Evolutionary conservation across 371 early-diverging fungal genomes (phyloP).

Genomic region (Nematocida sp.): DNA sequence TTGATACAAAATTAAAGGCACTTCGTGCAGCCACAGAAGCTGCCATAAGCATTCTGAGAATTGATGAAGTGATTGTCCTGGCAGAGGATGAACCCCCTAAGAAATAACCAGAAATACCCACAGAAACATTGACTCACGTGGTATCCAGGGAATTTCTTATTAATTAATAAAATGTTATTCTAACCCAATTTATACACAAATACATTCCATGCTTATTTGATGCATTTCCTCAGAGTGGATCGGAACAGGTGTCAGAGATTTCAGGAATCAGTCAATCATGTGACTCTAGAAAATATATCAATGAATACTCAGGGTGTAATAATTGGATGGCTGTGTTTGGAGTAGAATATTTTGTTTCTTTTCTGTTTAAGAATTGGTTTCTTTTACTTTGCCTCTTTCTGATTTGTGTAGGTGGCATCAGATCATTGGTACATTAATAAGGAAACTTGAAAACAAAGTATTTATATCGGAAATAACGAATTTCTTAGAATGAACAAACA

Average conservation of each 20-base stretch:
- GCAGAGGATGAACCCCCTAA: conserved; percentile 49
- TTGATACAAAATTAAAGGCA: conserved; percentile 94
- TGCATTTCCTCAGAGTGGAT: no score
- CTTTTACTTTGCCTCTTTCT: not conserved
- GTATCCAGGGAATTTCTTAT: no score
- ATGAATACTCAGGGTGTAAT: no score
- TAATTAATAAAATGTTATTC: no score
- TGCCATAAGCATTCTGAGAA: conserved; percentile 93
- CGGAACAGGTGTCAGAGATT: no score
- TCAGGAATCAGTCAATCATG: no score
- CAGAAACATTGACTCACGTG: not conserved
- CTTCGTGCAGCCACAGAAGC: conserved; percentile 98
- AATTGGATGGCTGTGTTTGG: no score
- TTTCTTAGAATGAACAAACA: conserved; percentile 5
- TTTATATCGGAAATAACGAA: not conserved
- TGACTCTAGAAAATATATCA: no score
- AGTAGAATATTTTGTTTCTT: not conserved
- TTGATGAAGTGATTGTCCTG: conserved; percentile 74
- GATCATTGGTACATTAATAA: not conserved
- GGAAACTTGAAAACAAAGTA: not conserved
- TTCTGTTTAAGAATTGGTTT: conserved; percentile 5
- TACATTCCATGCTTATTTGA: no score
- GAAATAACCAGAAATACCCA: not conserved
- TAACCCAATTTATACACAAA: no score
- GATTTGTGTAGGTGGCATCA: not conserved